Evolutionary conservation across 163 green algal species (phyloP).

Genomic region (Volvox carteri): DNA sequence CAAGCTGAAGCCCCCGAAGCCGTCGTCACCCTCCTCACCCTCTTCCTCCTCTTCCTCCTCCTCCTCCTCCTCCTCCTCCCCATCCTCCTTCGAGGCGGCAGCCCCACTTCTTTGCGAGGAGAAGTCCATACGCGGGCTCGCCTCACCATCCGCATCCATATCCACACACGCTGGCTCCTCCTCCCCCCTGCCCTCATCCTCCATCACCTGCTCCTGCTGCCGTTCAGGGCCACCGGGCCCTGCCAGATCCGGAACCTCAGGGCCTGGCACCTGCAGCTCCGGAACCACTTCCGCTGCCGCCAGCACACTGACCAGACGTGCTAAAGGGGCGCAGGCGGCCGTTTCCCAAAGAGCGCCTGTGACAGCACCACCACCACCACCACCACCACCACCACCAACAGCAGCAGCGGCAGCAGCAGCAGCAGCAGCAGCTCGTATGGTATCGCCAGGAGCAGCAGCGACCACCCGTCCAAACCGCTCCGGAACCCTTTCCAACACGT

Average conservation of each 20-base stretch:
- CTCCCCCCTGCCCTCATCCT: background rate
- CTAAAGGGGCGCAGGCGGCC: constrained; percentile 11
- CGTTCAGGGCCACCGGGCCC: background rate
- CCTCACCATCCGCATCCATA: no score
- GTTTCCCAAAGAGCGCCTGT: background rate
- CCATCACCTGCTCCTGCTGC: background rate
- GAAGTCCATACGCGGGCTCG: no score
- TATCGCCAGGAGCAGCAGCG: no score
- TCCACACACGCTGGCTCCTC: no score
- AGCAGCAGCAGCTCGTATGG: background rate
- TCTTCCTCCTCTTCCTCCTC: background rate
- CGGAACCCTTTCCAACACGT: no score
- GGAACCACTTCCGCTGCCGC: background rate
- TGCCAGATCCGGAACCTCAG: background rate
- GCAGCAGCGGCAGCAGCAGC: background rate
- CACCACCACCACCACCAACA: no score
- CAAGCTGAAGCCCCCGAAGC: background rate
- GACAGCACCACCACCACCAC: background rate
- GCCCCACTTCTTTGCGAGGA: no score
- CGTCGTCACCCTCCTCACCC: background rate
- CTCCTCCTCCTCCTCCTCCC: no score
- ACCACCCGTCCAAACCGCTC: no score
- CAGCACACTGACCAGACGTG: background rate
- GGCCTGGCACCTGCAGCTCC: background rate
- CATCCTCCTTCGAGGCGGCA: no score